Conservation (phyloP, 2,329 filamentous ascomycete species). For the Pseudocercospora vitis region DNA sequence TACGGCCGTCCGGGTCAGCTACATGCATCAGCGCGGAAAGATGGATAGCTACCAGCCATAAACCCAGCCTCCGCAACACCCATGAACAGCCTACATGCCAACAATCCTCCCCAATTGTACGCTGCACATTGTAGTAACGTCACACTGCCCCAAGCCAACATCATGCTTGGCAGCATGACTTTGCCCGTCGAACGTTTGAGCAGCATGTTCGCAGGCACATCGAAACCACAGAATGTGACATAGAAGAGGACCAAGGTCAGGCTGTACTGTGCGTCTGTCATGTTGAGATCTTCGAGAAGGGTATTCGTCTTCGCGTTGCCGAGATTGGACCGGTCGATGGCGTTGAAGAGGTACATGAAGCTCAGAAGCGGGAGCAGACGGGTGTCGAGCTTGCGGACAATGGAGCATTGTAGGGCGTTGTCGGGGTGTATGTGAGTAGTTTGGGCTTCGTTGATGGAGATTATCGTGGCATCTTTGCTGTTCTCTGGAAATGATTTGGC, state of each 20-base stretch:
- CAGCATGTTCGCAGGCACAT: slow-evolving; percentile 1
- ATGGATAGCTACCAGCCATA: background rate
- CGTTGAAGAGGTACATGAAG: slow-evolving; percentile 22
- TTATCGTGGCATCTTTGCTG: background rate
- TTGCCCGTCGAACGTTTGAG: background rate
- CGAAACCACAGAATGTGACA: slow-evolving; percentile 12
- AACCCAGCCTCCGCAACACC: background rate
- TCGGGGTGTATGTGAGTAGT: background rate
- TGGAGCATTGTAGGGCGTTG: background rate
- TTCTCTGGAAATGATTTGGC: background rate
- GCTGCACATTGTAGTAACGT: slow-evolving; percentile 1
- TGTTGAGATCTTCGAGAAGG: slow-evolving; percentile 32
- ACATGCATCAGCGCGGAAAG: background rate
- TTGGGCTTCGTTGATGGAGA: background rate
- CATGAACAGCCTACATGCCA: slow-evolving; percentile 4
- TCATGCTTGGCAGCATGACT: slow-evolving; percentile 4
- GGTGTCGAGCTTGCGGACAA: slow-evolving; percentile 26
- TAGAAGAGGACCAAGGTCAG: slow-evolving; percentile 43
- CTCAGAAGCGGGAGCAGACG: slow-evolving; percentile 24
- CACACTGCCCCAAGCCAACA: background rate
- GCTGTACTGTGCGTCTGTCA: slow-evolving; percentile 38
- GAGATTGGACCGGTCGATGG: slow-evolving; percentile 27
- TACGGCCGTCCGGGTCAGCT: no score
- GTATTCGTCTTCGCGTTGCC: slow-evolving; percentile 21
- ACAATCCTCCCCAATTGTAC: background rate